Conservation (phyloP, 768 basidiomycete genomes). For the Naganishia friedmannii region DNA sequence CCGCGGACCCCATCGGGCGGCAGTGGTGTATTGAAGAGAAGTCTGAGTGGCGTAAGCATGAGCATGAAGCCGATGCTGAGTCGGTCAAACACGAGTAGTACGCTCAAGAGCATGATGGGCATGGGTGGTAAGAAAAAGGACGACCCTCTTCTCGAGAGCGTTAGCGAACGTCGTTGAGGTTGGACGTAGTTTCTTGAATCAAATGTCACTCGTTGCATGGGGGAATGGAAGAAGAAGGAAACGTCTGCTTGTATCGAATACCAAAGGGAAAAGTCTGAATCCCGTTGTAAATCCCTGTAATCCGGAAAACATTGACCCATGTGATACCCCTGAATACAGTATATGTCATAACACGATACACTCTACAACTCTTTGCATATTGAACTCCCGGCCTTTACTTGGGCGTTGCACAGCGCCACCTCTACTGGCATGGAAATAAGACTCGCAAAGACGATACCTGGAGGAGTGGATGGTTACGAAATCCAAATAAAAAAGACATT, state of each 20-base stretch:
- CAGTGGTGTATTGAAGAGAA: conserved; percentile 6
- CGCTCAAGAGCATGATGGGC: conserved; percentile 4
- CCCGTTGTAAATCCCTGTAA: conserved; percentile 7
- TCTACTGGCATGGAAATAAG: conserved; percentile 50
- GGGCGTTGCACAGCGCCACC: conserved; percentile 44
- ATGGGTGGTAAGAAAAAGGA: conserved; percentile 9
- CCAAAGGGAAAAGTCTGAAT: background rate
- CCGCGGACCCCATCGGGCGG: background rate
- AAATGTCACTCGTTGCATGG: too few species aligned
- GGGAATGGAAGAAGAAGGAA: background rate
- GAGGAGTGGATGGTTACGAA: too few species aligned
- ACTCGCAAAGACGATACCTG: conserved; percentile 49
- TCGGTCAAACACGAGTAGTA: background rate
- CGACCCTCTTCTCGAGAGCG: background rate
- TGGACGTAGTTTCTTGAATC: too few species aligned
- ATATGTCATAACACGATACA: background rate
- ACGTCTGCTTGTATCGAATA: background rate
- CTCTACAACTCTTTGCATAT: conserved; percentile 43
- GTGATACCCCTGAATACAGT: conserved; percentile 3
- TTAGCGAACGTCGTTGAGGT: background rate
- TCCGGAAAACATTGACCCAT: background rate
- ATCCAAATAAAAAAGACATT: too few species aligned
- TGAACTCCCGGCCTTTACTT: conserved; percentile 41
- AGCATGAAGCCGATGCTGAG: conserved; percentile 17
- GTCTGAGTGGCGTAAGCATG: conserved; percentile 15